A percentile compares a stretch with the other conserved stretches of the same genome.
These are phyloP conservation scores for Hypoxylon intermedium DNA, from an alignment of 495 filamentous ascomycete species.

Conservation along the genomic window DNA sequence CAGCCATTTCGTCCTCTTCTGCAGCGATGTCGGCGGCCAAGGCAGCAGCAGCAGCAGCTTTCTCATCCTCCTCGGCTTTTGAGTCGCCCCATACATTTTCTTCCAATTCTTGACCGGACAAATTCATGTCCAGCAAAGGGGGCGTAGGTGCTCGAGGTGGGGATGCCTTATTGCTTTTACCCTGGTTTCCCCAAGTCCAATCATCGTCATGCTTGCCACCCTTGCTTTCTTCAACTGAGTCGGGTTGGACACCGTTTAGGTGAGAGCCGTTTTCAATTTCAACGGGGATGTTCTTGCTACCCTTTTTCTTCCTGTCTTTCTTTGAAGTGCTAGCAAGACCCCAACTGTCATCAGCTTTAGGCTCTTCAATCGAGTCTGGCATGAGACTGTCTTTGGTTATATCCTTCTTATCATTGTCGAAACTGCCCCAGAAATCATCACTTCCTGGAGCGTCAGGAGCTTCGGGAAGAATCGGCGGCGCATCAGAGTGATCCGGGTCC, in stretches of 20 bases:
- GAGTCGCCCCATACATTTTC: conserved; percentile 37
- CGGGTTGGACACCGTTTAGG: conserved; percentile 46
- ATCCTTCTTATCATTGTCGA: conserved; percentile 45
- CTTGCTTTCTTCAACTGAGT: conserved; percentile 53
- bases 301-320: conserved; percentile 54
- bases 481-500: conserved; percentile 10
- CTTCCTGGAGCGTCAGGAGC: conserved; percentile 25
- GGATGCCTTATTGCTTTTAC: conserved; percentile 52
- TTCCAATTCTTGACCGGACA: conserved; percentile 29
- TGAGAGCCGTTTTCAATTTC: conserved; percentile 48
- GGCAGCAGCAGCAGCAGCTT: conserved; percentile 29
- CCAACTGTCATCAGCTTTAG: conserved; percentile 52
- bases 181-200: conserved; percentile 47
- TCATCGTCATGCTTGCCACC: conserved; percentile 46
- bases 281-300: conserved; percentile 48
- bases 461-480: conserved; percentile 24
- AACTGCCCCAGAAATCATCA: conserved; percentile 48
- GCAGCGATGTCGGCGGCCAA: conserved; percentile 38
- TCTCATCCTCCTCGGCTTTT: conserved; percentile 19
- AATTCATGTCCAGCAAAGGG: conserved; percentile 46
- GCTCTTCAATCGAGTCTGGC: conserved; percentile 56
- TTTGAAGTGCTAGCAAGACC: conserved; percentile 42
- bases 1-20: conserved; percentile 48
- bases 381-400: conserved; percentile 46
- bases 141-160: conserved; percentile 52